Evolutionary conservation across 73 alveolate species (phyloP).

Genomic region (Paramecium octaurelia): DNA sequence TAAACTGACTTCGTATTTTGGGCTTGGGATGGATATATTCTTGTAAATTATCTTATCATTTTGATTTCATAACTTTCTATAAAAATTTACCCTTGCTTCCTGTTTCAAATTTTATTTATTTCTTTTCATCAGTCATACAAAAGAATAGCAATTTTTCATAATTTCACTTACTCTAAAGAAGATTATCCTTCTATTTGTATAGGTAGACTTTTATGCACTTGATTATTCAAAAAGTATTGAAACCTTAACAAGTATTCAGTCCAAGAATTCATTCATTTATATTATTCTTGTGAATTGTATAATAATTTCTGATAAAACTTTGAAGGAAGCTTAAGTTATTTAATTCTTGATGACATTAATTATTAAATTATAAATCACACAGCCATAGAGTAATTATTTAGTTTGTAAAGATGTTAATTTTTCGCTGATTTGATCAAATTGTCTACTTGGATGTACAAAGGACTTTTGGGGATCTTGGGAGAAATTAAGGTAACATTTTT

Average conservation of each 20-base stretch:
- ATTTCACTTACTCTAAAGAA: no score
- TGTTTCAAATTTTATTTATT: background rate
- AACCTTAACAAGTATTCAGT: background rate
- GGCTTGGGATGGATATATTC: no score
- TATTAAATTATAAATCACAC: background rate
- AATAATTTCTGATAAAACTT: background rate
- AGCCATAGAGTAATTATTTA: background rate
- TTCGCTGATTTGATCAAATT: background rate
- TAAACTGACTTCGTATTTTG: background rate
- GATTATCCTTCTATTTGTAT: no score
- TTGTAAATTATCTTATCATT: background rate
- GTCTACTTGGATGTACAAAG: conserved; percentile 1
- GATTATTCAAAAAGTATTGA: no score
- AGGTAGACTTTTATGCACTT: no score
- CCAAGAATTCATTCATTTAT: background rate
- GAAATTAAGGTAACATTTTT: background rate
- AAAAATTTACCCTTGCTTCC: background rate
- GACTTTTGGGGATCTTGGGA: background rate
- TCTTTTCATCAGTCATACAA: background rate
- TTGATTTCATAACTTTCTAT: background rate
- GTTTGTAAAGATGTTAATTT: background rate
- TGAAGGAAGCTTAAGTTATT: background rate
- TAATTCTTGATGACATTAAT: background rate
- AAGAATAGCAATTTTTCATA: no score
- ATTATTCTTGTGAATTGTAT: background rate